These are phyloP conservation scores for Colletotrichum nymphaeae DNA, from an alignment of 2,329 filamentous ascomycete genomes.

Conservation along the genomic window DNA sequence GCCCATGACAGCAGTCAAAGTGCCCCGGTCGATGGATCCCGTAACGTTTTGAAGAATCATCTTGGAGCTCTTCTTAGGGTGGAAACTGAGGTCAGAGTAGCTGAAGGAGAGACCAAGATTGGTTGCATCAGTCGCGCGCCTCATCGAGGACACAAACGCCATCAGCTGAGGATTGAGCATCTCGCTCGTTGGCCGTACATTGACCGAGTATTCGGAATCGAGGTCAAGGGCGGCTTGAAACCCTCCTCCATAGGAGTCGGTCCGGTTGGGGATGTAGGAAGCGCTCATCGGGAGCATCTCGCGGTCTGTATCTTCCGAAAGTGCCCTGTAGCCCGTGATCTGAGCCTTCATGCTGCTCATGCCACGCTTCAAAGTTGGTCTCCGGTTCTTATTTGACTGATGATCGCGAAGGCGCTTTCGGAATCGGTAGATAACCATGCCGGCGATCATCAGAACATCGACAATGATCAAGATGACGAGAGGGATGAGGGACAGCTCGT, in stretches of 20 bases:
- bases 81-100: constrained; percentile 61
- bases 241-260: constrained; percentile 35
- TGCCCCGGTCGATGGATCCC: constrained; percentile 64
- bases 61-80: constrained; percentile 55
- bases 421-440: constrained; percentile 48
- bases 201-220: constrained; percentile 38
- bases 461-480: constrained; percentile 53
- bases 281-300: constrained; percentile 50
- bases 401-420: constrained; percentile 43
- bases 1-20: constrained; percentile 70
- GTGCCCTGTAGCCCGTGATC: constrained; percentile 48
- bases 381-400: constrained; percentile 16
- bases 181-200: constrained; percentile 39
- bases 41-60: constrained; percentile 65
- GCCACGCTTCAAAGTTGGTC: background rate
- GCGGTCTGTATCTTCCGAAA: constrained; percentile 46
- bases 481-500: constrained; percentile 57
- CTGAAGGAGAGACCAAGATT: constrained; percentile 65
- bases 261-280: constrained; percentile 42
- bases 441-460: constrained; percentile 53
- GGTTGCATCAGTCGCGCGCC: constrained; percentile 60
- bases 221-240: constrained; percentile 52
- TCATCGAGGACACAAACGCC: constrained; percentile 64
- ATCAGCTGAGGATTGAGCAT: constrained; percentile 53
- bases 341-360: constrained; percentile 44